These are phyloP conservation scores for Scenedesmus sp. DNA, from an alignment of 163 green algal species.

Conservation along the genomic window DNA sequence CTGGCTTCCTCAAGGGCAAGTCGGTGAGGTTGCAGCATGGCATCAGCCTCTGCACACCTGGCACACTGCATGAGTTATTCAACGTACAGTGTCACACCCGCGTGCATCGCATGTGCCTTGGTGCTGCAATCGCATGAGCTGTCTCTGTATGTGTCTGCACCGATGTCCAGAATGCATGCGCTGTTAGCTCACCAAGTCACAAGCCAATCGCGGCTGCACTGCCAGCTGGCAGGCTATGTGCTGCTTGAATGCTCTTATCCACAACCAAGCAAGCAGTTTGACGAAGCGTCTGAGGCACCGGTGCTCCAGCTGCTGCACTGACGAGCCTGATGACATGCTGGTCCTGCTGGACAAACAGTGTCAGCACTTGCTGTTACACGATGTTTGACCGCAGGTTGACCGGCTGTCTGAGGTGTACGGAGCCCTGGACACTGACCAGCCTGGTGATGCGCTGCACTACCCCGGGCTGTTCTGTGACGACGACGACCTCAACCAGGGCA, in stretches of 20 bases:
- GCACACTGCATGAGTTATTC: neutral
- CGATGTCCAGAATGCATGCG: too few relatives aligned
- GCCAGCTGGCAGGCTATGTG: too few relatives aligned
- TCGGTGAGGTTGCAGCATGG: slow-evolving; percentile 2
- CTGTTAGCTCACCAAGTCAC: too few relatives aligned
- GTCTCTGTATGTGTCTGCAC: too few relatives aligned
- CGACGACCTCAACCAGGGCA: slow-evolving; percentile 62
- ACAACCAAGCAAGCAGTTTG: neutral
- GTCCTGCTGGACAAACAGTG: neutral
- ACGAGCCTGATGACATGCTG: slow-evolving; percentile 48
- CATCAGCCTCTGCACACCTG: neutral
- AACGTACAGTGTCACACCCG: neutral
- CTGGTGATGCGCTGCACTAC: slow-evolving; percentile 59
- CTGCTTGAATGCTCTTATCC: too few relatives aligned
- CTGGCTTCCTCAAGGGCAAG: slow-evolving; percentile 53
- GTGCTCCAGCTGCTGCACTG: slow-evolving; percentile 46
- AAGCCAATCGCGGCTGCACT: too few relatives aligned
- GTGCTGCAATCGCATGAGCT: too few relatives aligned
- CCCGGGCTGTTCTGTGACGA: slow-evolving; percentile 57
- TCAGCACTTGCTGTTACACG: neutral
- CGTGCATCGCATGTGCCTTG: too few relatives aligned
- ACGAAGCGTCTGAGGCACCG: neutral
- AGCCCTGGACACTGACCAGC: slow-evolving; percentile 61
- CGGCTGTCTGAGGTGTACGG: slow-evolving; percentile 57
- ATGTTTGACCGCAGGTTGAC: slow-evolving; percentile 39